A percentile compares a stretch with the other conserved stretches of the same genome.
Evolutionary conservation across 495 filamentous ascomycete species (phyloP).

Genomic region (Talaromyces trachyspermus): DNA sequence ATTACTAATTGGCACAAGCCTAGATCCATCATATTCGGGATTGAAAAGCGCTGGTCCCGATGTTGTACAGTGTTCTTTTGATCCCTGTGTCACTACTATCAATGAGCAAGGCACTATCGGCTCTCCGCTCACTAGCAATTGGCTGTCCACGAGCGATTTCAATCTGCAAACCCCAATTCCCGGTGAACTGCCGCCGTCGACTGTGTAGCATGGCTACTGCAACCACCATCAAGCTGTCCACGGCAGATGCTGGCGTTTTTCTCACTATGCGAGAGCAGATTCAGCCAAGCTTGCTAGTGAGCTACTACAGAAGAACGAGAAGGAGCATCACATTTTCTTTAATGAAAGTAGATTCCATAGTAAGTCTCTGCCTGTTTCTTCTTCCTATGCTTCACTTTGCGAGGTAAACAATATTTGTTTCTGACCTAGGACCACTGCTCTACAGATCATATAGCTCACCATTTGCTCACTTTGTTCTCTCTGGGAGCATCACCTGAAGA

Average conservation of each 20-base stretch:
- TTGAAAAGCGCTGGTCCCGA: no score
- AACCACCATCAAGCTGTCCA: slow-evolving; percentile 50
- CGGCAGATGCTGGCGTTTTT: slow-evolving; percentile 51
- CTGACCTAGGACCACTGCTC: not conserved
- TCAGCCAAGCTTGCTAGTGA: slow-evolving; percentile 53
- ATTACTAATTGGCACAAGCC: no score
- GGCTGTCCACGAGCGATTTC: no score
- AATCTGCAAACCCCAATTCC: not conserved
- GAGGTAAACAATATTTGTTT: slow-evolving; percentile 5
- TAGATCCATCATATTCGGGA: no score
- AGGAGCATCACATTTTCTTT: slow-evolving; percentile 73
- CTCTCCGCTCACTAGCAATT: no score
- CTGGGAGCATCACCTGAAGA: slow-evolving; percentile 54
- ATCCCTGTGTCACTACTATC: no score
- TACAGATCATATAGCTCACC: slow-evolving; percentile 62
- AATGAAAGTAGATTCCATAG: slow-evolving; percentile 62
- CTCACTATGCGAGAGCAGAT: slow-evolving; percentile 44
- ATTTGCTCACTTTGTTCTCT: slow-evolving; percentile 66
- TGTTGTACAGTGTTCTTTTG: no score
- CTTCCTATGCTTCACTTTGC: no score
- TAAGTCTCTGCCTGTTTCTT: slow-evolving; percentile 22
- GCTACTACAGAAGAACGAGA: slow-evolving; percentile 67
- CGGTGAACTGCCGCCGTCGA: not conserved
- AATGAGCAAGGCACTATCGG: no score
- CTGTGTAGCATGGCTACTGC: slow-evolving; percentile 53